A percentile compares a stretch with the other conserved stretches of the same genome.
These are phyloP conservation scores for Citrus maxima DNA, from an alignment of 345 rosid genomes.

Conservation along the genomic window DNA sequence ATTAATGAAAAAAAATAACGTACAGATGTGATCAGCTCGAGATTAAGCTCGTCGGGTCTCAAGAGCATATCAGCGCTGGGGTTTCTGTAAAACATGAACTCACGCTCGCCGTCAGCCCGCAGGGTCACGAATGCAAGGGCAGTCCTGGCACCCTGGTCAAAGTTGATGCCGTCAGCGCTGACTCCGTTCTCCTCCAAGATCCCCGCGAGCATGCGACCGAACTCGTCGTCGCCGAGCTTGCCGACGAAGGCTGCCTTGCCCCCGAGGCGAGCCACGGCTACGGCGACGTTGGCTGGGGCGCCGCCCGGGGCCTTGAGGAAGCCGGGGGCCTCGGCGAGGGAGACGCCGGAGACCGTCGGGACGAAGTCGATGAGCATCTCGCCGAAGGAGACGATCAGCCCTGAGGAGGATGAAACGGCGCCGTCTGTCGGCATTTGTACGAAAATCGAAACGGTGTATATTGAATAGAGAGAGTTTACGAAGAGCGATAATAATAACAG, in stretches of 20 bases:
- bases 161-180: slow-evolving; percentile 67
- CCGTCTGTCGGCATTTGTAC: slow-evolving; percentile 34
- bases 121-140: slow-evolving; percentile 93
- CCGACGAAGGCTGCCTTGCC: slow-evolving; percentile 82
- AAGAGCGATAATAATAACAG: neutral
- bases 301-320: slow-evolving; percentile 98
- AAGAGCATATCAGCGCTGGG: slow-evolving; percentile 97
- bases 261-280: slow-evolving; percentile 80
- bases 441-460: neutral
- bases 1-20: slow-evolving; percentile 6
- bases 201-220: slow-evolving; percentile 93
- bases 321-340: slow-evolving; percentile 95
- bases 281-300: slow-evolving; percentile 97
- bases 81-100: slow-evolving; percentile 92
- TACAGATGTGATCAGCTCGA: slow-evolving; percentile 87
- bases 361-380: slow-evolving; percentile 99
- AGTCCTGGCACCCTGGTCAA: slow-evolving; percentile 89
- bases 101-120: slow-evolving; percentile 96
- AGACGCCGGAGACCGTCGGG: slow-evolving; percentile 89
- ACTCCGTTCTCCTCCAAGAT: slow-evolving; percentile 88
- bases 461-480: neutral
- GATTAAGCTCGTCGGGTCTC: slow-evolving; percentile 79
- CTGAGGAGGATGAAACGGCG: slow-evolving; percentile 26
- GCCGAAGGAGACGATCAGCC: slow-evolving; percentile 83
- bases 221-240: slow-evolving; percentile 95